Base-by-base conservation (phyloP, 768 basidiomycete species). In the Leccinum ochraceum region DNA sequence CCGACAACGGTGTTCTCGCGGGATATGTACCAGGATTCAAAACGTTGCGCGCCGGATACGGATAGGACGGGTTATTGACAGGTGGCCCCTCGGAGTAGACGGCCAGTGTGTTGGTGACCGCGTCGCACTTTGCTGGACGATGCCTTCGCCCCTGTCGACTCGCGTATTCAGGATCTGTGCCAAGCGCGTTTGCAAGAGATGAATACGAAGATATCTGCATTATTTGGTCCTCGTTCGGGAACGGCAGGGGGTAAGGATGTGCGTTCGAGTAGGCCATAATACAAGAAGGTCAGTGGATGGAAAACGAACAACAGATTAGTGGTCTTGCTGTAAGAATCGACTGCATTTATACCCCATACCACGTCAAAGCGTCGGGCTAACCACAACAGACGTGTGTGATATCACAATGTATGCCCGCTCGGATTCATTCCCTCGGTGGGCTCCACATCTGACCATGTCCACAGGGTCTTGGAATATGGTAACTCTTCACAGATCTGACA, bases 1-100 rank as follows among this genome's bases (percentile, higher is more conserved):
- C 44, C 20, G 61, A 46, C 4, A 57, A 36, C 1, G 68, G 55
- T 14, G 56, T 30, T 30, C 49, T 58, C 26, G 57, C 42, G 22
- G 34, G 50, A 54, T 65, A 73, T 5, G 71, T 56, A 16, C 53
- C 60, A 28, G 67, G 61, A 49, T 75, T 69, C 0, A 75, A 32
- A 30, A 72, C 63, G 54, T 74, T 75, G 30, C 72, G 63, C 28
- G 64, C 69, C 4, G 71, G 73, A 44, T 74, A 73, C 44, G 72
- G 72, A 55, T 73, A 75, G 24, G 60, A 55, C 28, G 65, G 62
- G 20, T 60, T 67, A 8, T 26, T 63, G 59, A 69, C 46, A 7
- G 69, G 71, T 28, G 63, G 58, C 8, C 16, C 52, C 13, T 58
- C 28, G 11, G 60, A 24, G 46, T 71, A 73, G 42, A 73, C 65